phyloP scores from a whole-genome alignment of 805 yeast species.

The Metschnikowia santaceciliae region DNA sequence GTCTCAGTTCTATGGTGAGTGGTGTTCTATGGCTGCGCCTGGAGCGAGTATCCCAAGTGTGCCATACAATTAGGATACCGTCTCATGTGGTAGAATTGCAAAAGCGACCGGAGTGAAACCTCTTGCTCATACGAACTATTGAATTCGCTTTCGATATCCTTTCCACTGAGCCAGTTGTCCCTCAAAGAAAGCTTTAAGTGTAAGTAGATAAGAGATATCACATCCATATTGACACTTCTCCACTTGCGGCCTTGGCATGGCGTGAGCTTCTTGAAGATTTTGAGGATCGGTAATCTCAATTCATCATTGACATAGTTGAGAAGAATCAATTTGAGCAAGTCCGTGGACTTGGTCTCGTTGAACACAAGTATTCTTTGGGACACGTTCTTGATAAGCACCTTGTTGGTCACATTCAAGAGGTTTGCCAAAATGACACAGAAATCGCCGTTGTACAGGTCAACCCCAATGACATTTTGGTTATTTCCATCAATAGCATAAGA shows the following conservation, averaged over 20 bases:
- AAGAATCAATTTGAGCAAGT: slow-evolving; percentile 52
- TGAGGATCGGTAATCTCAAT: slow-evolving; percentile 66
- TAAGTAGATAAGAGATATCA: slow-evolving; percentile 80
- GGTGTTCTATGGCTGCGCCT: background rate
- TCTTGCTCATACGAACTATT: slow-evolving; percentile 82
- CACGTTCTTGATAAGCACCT: slow-evolving; percentile 55
- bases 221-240: slow-evolving; percentile 90
- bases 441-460: slow-evolving; percentile 32
- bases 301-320: slow-evolving; percentile 55
- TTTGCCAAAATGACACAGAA: slow-evolving; percentile 49
- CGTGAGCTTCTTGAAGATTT: slow-evolving; percentile 70
- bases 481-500: slow-evolving; percentile 24
- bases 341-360: slow-evolving; percentile 61
- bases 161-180: slow-evolving; percentile 87
- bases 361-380: slow-evolving; percentile 69
- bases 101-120: slow-evolving; percentile 70
- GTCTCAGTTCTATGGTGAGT: background rate
- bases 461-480: slow-evolving; percentile 25
- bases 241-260: slow-evolving; percentile 94
- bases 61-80: slow-evolving; percentile 52
- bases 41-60: slow-evolving; percentile 47
- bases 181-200: slow-evolving; percentile 66
- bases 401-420: slow-evolving; percentile 52
- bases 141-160: slow-evolving; percentile 70
- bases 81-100: slow-evolving; percentile 70